Percentiles rank a stretch among this genome's conserved stretches.
These are phyloP conservation scores for Aegilops speltoides DNA, from an alignment of 176 grass and related monocot genomes.

Conservation along the genomic window DNA sequence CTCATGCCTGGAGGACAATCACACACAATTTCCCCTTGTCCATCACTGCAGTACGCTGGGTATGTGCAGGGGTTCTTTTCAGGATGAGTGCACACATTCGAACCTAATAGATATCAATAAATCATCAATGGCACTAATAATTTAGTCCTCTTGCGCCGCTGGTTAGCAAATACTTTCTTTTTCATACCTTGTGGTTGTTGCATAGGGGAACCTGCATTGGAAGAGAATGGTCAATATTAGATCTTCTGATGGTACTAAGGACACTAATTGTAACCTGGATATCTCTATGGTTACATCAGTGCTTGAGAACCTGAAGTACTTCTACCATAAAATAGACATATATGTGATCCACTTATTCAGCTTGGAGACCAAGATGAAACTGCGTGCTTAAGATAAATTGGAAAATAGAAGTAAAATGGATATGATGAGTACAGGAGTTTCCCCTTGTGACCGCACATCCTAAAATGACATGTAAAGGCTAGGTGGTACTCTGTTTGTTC, in stretches of 20 bases:
- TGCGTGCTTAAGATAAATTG: too few relatives aligned
- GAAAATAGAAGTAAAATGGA: too few relatives aligned
- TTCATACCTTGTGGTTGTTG: conserved; percentile 21
- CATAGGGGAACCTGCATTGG: neutral
- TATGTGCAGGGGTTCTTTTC: conserved; percentile 22
- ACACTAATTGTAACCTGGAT: neutral
- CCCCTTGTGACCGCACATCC: neutral
- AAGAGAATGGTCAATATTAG: neutral
- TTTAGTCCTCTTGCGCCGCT: neutral
- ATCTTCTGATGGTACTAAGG: neutral
- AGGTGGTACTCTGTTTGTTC: neutral
- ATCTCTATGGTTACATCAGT: too few relatives aligned
- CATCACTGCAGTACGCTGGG: neutral
- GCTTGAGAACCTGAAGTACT: too few relatives aligned
- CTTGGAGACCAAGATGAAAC: too few relatives aligned
- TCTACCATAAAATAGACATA: too few relatives aligned
- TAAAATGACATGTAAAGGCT: neutral
- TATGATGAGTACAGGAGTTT: too few relatives aligned
- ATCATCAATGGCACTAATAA: neutral
- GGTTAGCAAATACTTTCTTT: neutral
- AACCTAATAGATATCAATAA: conserved; percentile 13
- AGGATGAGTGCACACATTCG: neutral
- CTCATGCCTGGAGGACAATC: conserved; percentile 9
- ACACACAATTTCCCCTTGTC: neutral
- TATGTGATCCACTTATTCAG: too few relatives aligned